Base-by-base conservation (phyloP, 306 rosid species). In the Vigna radiata region DNA sequence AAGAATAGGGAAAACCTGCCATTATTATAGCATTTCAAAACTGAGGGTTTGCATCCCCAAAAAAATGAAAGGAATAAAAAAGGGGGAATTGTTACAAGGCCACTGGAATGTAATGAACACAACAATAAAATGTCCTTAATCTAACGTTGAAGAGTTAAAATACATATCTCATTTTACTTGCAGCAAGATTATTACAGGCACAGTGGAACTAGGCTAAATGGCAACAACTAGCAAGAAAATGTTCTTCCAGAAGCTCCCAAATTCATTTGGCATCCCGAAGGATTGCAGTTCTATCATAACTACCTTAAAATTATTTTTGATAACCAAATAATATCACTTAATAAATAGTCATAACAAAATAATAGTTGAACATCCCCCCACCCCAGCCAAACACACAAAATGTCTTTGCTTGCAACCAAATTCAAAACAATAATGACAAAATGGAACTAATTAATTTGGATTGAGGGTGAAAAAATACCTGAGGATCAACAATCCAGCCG, bases 401-500 rank as follows among this genome's bases (percentile, higher is more conserved):
- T 7, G 11, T 15, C 25, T 18, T 29, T 74, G 29, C 29, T 31
- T 62, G 27, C 44, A 50, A 25, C 73, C 53, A 52, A 66, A 59
- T 48, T 59, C 62, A 55, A 33, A 41, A 67, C n/a, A 55, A 54
- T 52, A 55, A 50, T 14, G 33, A 83, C 25, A n/a, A 61, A 14
- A 60, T 37, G 27, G 36, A 67, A 63, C 70, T 53, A 77, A 52
- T 63, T 39, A 27, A 54, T 59, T 63, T 39, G 81, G 50, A 33
- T 49, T 33, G 55, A 82, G 66, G 70, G 66, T 47, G 48, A 76
- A 82, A 61, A 41, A 68, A 73, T 70, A 96, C 99, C 97, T 96
- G 91, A 29, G 93, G 85, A 81, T 92, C 99, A 78, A 90, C 97
- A 64, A 96, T 93, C 99, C 99, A 96, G 73, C 99, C 99, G 83